A percentile compares a stretch with the other conserved stretches of the same genome.
Evolutionary conservation across 345 rosid species (phyloP).

Genomic region (Euphorbia pulcherrima): DNA sequence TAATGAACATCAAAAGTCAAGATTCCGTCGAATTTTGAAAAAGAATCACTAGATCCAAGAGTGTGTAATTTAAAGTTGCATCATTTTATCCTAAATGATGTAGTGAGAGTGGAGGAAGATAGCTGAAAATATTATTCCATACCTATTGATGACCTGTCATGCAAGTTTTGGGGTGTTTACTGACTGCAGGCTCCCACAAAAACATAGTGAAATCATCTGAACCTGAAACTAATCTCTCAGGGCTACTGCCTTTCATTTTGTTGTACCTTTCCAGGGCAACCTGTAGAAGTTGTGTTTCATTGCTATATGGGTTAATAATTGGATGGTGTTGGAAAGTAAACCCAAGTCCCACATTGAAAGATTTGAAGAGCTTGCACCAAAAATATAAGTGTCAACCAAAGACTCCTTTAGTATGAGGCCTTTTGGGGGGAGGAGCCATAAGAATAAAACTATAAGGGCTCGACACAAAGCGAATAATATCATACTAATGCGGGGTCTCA

Average conservation of each 20-base stretch:
- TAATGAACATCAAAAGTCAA: neutral
- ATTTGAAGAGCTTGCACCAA: too few relatives aligned
- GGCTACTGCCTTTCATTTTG: slow-evolving; percentile 68
- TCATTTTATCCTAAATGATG: neutral
- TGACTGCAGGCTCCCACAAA: slow-evolving; percentile 85
- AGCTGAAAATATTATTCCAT: neutral
- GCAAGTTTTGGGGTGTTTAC: slow-evolving; percentile 72
- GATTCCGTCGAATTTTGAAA: neutral
- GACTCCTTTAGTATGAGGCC: too few relatives aligned
- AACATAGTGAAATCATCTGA: slow-evolving; percentile 96
- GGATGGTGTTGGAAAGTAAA: too few relatives aligned
- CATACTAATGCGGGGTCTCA: too few relatives aligned
- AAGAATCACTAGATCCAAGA: neutral
- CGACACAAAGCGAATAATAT: too few relatives aligned
- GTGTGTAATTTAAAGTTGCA: neutral
- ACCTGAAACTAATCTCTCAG: slow-evolving; percentile 92
- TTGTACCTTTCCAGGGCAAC: slow-evolving; percentile 80
- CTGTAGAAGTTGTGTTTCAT: slow-evolving; percentile 30
- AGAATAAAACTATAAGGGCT: too few relatives aligned
- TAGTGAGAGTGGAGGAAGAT: too few relatives aligned
- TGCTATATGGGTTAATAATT: neutral
- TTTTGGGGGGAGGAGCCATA: too few relatives aligned
- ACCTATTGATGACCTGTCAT: slow-evolving; percentile 96
- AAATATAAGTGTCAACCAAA: too few relatives aligned
- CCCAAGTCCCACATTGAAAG: too few relatives aligned